These are phyloP conservation scores for Coemansia guatemalensis DNA, from an alignment of 192 early-diverging fungal species.

Conservation along the genomic window DNA sequence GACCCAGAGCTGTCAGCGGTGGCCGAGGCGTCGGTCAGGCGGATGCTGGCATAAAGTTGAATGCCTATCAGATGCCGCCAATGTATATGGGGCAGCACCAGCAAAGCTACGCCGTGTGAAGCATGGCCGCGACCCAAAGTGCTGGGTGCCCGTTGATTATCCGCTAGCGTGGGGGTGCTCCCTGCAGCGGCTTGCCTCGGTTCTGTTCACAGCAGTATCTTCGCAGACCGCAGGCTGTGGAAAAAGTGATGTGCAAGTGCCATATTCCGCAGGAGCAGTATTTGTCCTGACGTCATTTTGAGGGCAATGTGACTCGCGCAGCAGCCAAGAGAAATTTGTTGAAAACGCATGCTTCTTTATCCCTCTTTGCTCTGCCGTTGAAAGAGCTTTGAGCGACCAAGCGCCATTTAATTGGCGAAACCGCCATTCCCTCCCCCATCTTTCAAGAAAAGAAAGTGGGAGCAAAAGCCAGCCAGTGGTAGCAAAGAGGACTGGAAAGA, in stretches of 20 bases:
- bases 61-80: conserved; percentile 9
- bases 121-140: neutral
- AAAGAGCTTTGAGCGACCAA: neutral
- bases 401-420: neutral
- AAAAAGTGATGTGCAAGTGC: neutral
- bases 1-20: neutral
- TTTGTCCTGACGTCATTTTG: neutral
- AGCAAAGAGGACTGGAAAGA: neutral
- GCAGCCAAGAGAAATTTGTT: neutral
- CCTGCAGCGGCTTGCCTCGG: neutral
- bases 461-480: neutral
- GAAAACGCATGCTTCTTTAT: neutral
- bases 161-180: neutral
- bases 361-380: neutral
- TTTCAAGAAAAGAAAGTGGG: neutral
- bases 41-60: neutral
- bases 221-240: neutral
- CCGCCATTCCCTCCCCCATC: neutral
- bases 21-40: neutral
- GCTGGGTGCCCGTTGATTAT: neutral
- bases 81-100: neutral
- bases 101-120: conserved; percentile 10
- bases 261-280: neutral
- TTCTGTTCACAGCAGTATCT: neutral
- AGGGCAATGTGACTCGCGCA: neutral